phyloP scores from a whole-genome alignment of 768 basidiomycete genomes.

The Dentipellis sp. region DNA sequence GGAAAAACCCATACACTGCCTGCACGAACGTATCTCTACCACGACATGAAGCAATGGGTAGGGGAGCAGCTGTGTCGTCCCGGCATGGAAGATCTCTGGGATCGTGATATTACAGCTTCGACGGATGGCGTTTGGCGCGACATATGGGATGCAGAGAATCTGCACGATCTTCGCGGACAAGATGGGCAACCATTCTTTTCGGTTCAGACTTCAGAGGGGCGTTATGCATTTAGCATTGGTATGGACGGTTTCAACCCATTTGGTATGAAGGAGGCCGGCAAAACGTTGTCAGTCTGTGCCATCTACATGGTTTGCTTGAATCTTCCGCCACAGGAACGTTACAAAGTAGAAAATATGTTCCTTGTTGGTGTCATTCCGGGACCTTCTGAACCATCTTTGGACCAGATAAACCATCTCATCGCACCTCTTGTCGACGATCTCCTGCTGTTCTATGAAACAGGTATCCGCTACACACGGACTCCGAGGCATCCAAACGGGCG shows the following conservation, averaged over 20 bases:
- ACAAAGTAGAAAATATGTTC: constrained; percentile 31
- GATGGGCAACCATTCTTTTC: constrained; percentile 2
- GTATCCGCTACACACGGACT: constrained; percentile 22
- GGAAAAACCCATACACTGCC: not conserved
- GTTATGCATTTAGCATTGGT: constrained; percentile 22
- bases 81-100: constrained; percentile 2
- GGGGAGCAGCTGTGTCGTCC: not conserved
- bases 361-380: constrained; percentile 33
- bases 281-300: constrained; percentile 16
- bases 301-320: constrained; percentile 28
- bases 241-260: constrained; percentile 31
- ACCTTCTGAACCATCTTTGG: constrained; percentile 25
- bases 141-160: constrained; percentile 4
- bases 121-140: not conserved
- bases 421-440: constrained; percentile 30
- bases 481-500: not conserved
- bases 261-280: constrained; percentile 21
- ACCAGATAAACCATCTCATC: constrained; percentile 29
- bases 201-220: constrained; percentile 7
- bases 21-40: constrained; percentile 1
- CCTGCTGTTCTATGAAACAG: constrained; percentile 23
- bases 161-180: not conserved
- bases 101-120: not conserved
- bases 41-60: constrained; percentile 5
- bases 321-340: constrained; percentile 25